These are phyloP conservation scores for Nicotiana benthamiana DNA, from an alignment of 257 asterid genomes.

Conservation along the genomic window DNA sequence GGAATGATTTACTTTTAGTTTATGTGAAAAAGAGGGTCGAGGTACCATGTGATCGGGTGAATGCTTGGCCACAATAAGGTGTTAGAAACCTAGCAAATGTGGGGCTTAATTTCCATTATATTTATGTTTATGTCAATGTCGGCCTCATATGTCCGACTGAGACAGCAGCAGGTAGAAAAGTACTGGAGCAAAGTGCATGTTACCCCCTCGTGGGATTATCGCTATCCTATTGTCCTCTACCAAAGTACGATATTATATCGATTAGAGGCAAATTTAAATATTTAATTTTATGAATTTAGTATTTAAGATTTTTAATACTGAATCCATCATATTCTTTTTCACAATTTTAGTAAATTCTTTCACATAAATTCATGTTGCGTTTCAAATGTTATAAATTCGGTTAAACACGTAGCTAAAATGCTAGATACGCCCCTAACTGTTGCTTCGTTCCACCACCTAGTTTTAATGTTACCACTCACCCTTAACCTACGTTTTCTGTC, in stretches of 20 bases:
- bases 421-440: constrained; percentile 4
- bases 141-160: constrained; percentile 22
- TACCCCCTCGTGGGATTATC: constrained; percentile 57
- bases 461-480: constrained; percentile 12
- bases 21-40: constrained; percentile 35
- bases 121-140: constrained; percentile 6
- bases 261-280: no score
- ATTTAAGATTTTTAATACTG: no score
- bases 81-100: constrained; percentile 2
- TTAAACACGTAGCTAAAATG: no score
- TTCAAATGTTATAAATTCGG: no score
- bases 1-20: no score
- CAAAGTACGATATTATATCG: constrained; percentile 23
- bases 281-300: no score
- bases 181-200: constrained; percentile 41
- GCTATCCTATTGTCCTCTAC: constrained; percentile 16
- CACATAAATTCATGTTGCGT: no score
- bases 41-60: constrained; percentile 73
- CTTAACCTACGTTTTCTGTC: constrained; percentile 18
- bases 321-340: no score
- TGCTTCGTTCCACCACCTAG: neutral
- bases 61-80: constrained; percentile 47
- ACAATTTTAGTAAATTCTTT: no score
- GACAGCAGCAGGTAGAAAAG: constrained; percentile 10
- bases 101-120: constrained; percentile 28